Evolutionary conservation across 768 basidiomycete species (phyloP), one percentile per base, ranked within the genome.

Genomic region (Naganishia vaughanmartiniae): DNA sequence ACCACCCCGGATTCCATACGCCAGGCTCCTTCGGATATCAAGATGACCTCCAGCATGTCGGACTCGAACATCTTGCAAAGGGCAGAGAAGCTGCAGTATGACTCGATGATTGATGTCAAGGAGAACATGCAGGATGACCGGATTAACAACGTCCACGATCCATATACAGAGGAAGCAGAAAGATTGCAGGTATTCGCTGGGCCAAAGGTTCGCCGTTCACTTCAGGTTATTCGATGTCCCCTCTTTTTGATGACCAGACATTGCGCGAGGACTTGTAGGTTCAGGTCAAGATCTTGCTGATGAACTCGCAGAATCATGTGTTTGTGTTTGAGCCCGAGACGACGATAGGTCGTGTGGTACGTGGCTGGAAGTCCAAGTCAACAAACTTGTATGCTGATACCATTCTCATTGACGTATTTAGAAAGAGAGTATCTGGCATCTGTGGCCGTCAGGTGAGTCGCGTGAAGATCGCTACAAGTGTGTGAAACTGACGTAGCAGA

Each of bases 241-340:
- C 30, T 28, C 17, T 15, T 58, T 5, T 5, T 26, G n/a, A 51
- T 7, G 21, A 24, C 39, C 7, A 6, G n/a, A 7, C 4, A 51
- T n/a, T 12, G 45, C 24, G 48, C 17, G 6, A 28, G 7, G 11
- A n/a, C 17, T 46, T 34, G 24, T 45, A 78, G 77, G 66, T 74
- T 14, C 78, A 79, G 60, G 42, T 81, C 31, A 72, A 75, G 58
- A 79, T 76, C 7, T 70, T 81, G 2, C 68, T 81, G 58, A 81
- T 81, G 57, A 77, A 76, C 28, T 79, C 78, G 19, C 79, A 81
- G 63, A 77, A 73, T 34, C 78, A 78, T 72, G 70, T 77, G 11
- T 76, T 78, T 67, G 72, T 76, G 10, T 81, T 79, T 60, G 78
- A 79, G 60, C 78, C 78, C 12, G 76, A 78, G 65, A 70, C 74